Base-by-base conservation (phyloP, 345 rosid species). In the Euphorbia lathyris region DNA sequence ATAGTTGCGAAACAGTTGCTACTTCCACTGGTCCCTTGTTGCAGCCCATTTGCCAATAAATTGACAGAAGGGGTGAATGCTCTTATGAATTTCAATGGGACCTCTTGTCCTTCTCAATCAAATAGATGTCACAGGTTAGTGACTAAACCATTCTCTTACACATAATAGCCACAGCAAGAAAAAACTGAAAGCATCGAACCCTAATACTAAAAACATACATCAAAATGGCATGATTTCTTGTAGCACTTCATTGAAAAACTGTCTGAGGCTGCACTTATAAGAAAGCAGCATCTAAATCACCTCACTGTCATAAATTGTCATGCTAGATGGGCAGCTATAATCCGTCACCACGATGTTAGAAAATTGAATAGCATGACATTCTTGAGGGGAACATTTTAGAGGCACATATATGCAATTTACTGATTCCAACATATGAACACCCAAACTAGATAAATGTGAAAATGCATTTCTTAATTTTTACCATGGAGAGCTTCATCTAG, bases 401-500 rank as follows among this genome's bases (percentile, higher is more conserved):
- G 9, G 7, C 48, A 22, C 12, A 47, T 61, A 20, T 17, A 27
- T 34, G 51, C 32, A 29, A 50, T 32, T 22, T 58, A 58, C 22
- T 17, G 2, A 40, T 62, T 34, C 59, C 34, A 64, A 50, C 16
- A 67, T 10, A 38, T 56, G 23, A 57, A 34, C 14, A 55, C 0
- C 16, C 23, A 32, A 74, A 42, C 22, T 67, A 72, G 38, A 77
- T 20, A 23, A 66, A 29, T 45, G 40, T 26, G n/a, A n/a, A n/a
- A 26, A 78, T 36, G 19, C 70, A 60, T 36, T 42, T 9, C 7
- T 45, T 45, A 45, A 45, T 45, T 70, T 79, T 78, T 78, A 95
- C 99, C 98, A 51, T 92, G 99, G 81, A 96, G 99, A 65, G 94
- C 97, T 86, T 89, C 91, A 76, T 89, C 97, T 72, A 92, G 97